phyloP scores from a whole-genome alignment of 2,329 filamentous ascomycete genomes.

The Aaosphaeria pasadenensis region DNA sequence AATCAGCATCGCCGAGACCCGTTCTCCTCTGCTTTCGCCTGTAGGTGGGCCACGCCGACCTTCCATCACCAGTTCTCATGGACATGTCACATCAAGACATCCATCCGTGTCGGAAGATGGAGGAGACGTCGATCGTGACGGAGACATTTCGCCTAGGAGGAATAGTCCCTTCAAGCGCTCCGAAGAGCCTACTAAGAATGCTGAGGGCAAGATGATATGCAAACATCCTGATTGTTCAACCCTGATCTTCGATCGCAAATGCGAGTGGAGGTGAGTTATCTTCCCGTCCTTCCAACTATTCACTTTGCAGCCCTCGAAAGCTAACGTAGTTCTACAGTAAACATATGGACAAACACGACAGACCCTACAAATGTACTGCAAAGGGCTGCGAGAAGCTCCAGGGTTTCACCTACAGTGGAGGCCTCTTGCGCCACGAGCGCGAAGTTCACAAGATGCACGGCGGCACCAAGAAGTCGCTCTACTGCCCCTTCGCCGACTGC shows the following conservation, averaged over 20 bases:
- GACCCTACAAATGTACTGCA: constrained; percentile 82
- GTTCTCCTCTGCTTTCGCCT: constrained; percentile 28
- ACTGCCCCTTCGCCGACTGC: constrained; percentile 83
- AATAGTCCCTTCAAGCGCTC: constrained; percentile 39
- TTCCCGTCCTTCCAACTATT: not conserved
- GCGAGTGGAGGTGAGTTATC: constrained; percentile 86
- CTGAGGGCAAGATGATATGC: constrained; percentile 75
- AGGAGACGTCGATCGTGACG: constrained; percentile 26
- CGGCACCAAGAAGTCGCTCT: constrained; percentile 80
- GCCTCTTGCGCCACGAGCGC: constrained; percentile 82
- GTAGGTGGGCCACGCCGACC: constrained; percentile 15
- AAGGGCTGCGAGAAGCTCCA: constrained; percentile 86
- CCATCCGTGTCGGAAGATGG: constrained; percentile 21
- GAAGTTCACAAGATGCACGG: constrained; percentile 92
- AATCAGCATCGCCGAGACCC: constrained; percentile 27
- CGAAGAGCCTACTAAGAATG: constrained; percentile 59
- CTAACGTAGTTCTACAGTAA: constrained; percentile 58
- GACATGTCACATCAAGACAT: constrained; percentile 8
- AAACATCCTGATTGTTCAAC: constrained; percentile 62
- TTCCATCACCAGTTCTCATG: constrained; percentile 19
- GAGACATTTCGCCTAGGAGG: constrained; percentile 23
- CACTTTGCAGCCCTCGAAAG: not conserved
- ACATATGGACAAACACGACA: constrained; percentile 97
- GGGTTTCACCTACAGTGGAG: constrained; percentile 93
- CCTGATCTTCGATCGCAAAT: constrained; percentile 73